Evolutionary conservation across 129 eudicot genomes (phyloP).

Genomic region (Artemisia tridentata): DNA sequence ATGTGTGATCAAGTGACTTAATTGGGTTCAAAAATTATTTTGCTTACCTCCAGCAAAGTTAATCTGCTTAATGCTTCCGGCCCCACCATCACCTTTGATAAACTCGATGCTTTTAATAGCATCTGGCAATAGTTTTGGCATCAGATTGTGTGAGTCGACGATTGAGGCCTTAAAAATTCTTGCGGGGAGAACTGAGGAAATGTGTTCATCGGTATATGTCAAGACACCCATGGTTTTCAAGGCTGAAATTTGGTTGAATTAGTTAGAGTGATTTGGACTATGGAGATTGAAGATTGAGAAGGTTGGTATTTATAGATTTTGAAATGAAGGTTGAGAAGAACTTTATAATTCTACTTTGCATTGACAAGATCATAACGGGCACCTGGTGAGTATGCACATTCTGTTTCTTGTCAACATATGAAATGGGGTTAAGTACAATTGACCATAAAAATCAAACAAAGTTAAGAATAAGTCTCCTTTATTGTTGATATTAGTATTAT

Average conservation of each 20-base stretch:
- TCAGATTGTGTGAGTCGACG: constrained; percentile 32
- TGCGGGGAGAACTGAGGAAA: constrained; percentile 31
- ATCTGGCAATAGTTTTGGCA: constrained; percentile 55
- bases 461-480: not conserved
- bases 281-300: no score
- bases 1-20: not conserved
- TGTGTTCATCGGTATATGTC: constrained; percentile 41
- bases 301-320: no score
- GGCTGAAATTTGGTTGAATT: no score
- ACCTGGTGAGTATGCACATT: not conserved
- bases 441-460: not conserved
- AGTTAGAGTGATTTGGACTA: no score
- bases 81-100: constrained; percentile 52
- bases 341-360: no score
- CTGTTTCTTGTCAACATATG: not conserved
- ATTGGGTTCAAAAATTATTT: no score
- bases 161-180: constrained; percentile 52
- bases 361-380: no score
- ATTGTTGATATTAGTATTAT: no score
- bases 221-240: not conserved
- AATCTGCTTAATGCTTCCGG: constrained; percentile 35
- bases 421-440: no score
- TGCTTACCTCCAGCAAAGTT: constrained; percentile 16
- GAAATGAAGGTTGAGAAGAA: no score
- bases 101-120: constrained; percentile 46